These are phyloP conservation scores for Hyaloraphidium curvatum DNA, from an alignment of 192 early-diverging fungal species.

Conservation along the genomic window DNA sequence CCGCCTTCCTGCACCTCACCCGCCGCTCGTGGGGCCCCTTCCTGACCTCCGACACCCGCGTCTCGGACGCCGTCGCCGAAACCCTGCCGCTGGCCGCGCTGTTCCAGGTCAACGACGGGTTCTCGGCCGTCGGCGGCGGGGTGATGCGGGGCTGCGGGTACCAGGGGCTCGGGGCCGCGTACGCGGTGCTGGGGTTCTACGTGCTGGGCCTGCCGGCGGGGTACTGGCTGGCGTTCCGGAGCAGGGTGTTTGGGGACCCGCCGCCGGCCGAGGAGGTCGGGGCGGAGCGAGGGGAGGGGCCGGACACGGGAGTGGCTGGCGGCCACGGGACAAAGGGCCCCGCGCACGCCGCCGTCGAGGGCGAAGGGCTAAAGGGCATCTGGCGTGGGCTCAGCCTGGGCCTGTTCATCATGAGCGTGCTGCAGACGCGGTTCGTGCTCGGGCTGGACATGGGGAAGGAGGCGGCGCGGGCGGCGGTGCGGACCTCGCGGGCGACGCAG, in stretches of 20 bases:
- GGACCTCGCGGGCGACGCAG: too few relatives aligned
- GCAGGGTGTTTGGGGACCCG: too few relatives aligned
- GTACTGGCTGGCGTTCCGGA: too few relatives aligned
- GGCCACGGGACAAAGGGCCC: too few relatives aligned
- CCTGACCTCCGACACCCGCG: too few relatives aligned
- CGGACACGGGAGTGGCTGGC: too few relatives aligned
- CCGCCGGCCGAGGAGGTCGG: too few relatives aligned
- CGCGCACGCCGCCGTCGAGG: too few relatives aligned
- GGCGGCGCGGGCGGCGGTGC: not conserved
- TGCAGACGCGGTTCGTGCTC: not conserved
- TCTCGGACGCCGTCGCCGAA: too few relatives aligned
- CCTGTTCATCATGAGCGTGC: not conserved
- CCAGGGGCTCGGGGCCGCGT: not conserved
- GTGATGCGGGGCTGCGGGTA: not conserved
- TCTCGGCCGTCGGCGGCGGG: not conserved
- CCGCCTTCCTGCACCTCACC: not conserved
- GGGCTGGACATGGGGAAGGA: not conserved
- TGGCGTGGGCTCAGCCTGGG: not conserved
- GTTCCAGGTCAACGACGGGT: not conserved
- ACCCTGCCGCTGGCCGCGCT: not conserved
- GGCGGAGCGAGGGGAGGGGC: too few relatives aligned
- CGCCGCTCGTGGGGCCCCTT: too few relatives aligned
- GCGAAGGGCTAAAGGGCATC: not conserved
- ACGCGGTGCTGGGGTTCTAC: not conserved
- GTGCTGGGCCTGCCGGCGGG: not conserved